Evolutionary conservation across 2,329 filamentous ascomycete species (phyloP), one percentile per base, ranked within the genome.

Genomic region (Phoma herbarum): DNA sequence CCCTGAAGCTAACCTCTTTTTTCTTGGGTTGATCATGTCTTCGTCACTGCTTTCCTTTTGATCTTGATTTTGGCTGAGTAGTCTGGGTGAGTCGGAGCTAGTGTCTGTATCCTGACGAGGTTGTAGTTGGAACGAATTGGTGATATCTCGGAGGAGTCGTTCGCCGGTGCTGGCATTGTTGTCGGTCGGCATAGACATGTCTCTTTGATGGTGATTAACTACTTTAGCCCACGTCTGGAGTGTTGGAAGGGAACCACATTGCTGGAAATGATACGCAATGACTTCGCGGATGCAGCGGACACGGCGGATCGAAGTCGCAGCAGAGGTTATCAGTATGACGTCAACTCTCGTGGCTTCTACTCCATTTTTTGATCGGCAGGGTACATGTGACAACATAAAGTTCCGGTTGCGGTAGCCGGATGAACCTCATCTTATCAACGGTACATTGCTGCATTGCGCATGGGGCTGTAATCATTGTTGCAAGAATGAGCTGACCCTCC

Each of bases 1-100:
- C 45, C 42, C 49, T 37, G 52, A 61, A 18, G 56, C 35, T 33
- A 52, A 14, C 42, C 54, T 50, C 44, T 65, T 54, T n/a, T 47
- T 53, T 35, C 39, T 60, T 52, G 59, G 47, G 16, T 63, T 59
- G 22, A 66, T 60, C 64, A 66, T 68, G 6, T 53, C 56, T 50
- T 53, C 50, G 10, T 45, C 26, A 3, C 39, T 46, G 6, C 26
- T 25, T 11, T 26, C 31, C 7, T 39, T 31, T 18, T 43, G 31
- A 1, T 16, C 2, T 3, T 52, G 26, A n/a, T 9, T 46, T 35
- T 33, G 57, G 2, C 63, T 61, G 4, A 42, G 57, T 10, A 62
- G 48, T 50, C 55, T 50, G 33, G 61, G 47, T 14, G 57, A 2
- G 14, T 64, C 62, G 18, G 61, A 62, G 28, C 52, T 59, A 41